Conservation (phyloP, 2,329 filamentous ascomycete species). For the Diplodia seriata region DNA sequence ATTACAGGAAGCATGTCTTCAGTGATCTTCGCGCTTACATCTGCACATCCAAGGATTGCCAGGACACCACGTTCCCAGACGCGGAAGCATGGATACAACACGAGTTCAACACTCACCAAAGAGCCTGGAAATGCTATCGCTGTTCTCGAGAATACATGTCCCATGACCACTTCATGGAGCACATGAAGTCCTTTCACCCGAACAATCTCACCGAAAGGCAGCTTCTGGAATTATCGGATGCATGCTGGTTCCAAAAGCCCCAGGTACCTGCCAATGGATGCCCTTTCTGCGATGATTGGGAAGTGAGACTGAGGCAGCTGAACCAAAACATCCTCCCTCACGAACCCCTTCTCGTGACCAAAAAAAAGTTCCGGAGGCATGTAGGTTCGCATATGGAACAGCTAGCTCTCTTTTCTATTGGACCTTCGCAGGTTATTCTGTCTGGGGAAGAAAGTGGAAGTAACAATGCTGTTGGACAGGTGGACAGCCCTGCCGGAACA, state of each 20-base stretch:
- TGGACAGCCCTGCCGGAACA: no score
- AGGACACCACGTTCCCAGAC: neutral
- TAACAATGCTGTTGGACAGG: no score
- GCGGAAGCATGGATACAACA: neutral
- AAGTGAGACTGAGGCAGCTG: neutral
- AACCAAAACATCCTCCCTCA: accelerated
- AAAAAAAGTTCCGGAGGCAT: neutral
- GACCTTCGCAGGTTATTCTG: neutral
- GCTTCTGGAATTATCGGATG: neutral
- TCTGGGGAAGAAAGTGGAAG: no score
- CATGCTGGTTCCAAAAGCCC: neutral
- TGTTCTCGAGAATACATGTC: neutral
- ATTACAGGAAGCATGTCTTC: neutral
- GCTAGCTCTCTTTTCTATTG: neutral
- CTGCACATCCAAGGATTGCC: neutral
- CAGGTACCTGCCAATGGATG: neutral
- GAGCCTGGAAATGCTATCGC: neutral
- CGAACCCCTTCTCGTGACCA: neutral
- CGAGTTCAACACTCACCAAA: neutral
- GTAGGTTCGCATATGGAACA: neutral
- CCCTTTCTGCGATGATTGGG: neutral
- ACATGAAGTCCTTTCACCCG: neutral
- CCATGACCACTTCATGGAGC: neutral
- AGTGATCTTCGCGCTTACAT: neutral
- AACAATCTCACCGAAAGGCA: neutral